Evolutionary conservation across 208 protist species (phyloP), one percentile per base, ranked within the genome.

Genomic region (Trypanosoma mega): DNA sequence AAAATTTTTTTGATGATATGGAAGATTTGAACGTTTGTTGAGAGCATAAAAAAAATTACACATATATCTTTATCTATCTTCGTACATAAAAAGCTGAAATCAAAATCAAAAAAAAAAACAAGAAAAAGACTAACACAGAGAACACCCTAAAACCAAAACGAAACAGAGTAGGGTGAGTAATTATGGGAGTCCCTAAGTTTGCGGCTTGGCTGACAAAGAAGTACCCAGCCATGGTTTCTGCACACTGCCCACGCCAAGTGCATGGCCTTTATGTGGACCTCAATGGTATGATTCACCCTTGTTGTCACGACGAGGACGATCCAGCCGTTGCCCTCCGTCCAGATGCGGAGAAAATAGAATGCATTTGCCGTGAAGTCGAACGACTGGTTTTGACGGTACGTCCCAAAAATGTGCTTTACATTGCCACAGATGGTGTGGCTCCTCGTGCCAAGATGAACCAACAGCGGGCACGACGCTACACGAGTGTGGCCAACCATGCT

Each of bases 381-480:
- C 63, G 78, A 4, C 55, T 99, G 4, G 97, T 99, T 30, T 61
- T 75, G 3, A 93, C 98, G 21, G 89, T 98, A 33, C 63, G 83
- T 29, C 99, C 99, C 16, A 60, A 78, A 23, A 94, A 93, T 7
- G 56, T 99, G 1, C 16, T 99, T 0, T 99, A 97, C 82, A 94
- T 99, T 72, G 92, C 88, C 1, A 72, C 89, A 43, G 98, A 99
- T 82, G 98, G 98, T 48, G 97, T 99, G 11, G 98, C 98, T 4
- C 98, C 98, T n/a, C 80, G 98, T 11, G 98, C 98, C 5, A 99
- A 99, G 68, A 98, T 99, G 96, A 99, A 99, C 62, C 98, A 99
- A 81, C 99, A 99, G 81, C 87, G 98, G n/a, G 79, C 85, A 21
- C 78, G 89, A 24, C 83, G 89, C 23, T 93, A 95, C 74, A 95